Conservation (phyloP, 257 asterid species). For the Vinca minor region DNA sequence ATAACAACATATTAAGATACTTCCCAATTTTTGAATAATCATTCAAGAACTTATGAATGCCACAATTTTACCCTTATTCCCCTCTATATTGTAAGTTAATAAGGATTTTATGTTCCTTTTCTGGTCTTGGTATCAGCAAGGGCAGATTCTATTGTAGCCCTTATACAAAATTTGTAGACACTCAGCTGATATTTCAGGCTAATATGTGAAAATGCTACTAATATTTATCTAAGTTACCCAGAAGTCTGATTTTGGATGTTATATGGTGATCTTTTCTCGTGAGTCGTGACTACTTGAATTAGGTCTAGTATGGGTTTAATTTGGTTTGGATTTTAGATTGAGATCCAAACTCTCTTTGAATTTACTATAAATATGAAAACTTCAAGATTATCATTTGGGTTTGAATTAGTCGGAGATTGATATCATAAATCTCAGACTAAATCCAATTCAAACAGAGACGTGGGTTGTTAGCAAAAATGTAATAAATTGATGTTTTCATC, state of each 20-base stretch:
- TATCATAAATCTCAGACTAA: too few species aligned
- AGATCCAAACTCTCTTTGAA: too few species aligned
- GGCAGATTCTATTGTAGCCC: neutral
- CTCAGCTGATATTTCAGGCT: neutral
- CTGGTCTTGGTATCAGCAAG: neutral
- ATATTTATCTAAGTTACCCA: neutral
- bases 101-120: neutral
- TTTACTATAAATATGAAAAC: too few species aligned
- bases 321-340: too few species aligned
- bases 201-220: neutral
- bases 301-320: too few species aligned
- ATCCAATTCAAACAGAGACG: too few species aligned
- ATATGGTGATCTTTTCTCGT: too few species aligned
- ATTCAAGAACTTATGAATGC: neutral
- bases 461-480: too few species aligned
- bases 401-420: too few species aligned
- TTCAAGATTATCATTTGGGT: too few species aligned
- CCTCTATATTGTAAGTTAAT: neutral
- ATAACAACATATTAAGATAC: neutral
- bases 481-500: too few species aligned
- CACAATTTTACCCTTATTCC: neutral
- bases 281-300: too few species aligned
- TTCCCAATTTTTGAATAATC: neutral
- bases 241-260: neutral
- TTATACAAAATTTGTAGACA: neutral